Evolutionary conservation across 495 filamentous ascomycete genomes (phyloP).

Genomic region (Aspergillus taichungensis): DNA sequence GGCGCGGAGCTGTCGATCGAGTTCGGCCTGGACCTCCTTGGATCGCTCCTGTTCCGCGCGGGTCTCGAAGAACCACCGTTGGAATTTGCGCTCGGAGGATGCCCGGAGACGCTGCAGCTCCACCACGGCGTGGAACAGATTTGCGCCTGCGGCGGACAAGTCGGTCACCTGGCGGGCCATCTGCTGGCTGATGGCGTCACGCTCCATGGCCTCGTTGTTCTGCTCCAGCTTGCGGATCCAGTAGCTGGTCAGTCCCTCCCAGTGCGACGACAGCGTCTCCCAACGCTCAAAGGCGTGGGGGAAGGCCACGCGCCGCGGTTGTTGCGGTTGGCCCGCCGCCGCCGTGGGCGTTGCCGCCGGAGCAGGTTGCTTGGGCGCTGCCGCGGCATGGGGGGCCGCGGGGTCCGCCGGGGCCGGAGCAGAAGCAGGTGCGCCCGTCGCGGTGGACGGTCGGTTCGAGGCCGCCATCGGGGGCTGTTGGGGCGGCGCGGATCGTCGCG

Average conservation of each 20-base stretch:
- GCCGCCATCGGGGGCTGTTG: neutral
- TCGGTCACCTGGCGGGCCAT: conserved; percentile 91
- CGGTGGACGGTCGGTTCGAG: neutral
- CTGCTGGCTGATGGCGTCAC: conserved; percentile 75
- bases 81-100: conserved; percentile 93
- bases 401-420: neutral
- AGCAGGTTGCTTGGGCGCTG: conserved; percentile 16
- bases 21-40: conserved; percentile 73
- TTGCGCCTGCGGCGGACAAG: conserved; percentile 89
- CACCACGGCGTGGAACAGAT: conserved; percentile 95
- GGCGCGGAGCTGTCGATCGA: conserved; percentile 61
- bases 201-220: conserved; percentile 73
- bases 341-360: conserved; percentile 29
- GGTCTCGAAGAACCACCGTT: conserved; percentile 97
- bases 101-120: conserved; percentile 93
- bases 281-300: conserved; percentile 97
- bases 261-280: conserved; percentile 93
- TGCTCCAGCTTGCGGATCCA: conserved; percentile 91
- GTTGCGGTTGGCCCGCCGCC: conserved; percentile 13
- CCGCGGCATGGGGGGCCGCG: too few species aligned
- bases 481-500: neutral
- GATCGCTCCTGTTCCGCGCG: conserved; percentile 77
- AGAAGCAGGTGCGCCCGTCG: conserved; percentile 18
- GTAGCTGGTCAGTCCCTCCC: conserved; percentile 94
- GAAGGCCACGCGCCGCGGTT: conserved; percentile 48